Evolutionary conservation across 192 early-diverging fungal genomes (phyloP), one percentile per base, ranked within the genome.

Genomic region (Backusella tuberculispora): DNA sequence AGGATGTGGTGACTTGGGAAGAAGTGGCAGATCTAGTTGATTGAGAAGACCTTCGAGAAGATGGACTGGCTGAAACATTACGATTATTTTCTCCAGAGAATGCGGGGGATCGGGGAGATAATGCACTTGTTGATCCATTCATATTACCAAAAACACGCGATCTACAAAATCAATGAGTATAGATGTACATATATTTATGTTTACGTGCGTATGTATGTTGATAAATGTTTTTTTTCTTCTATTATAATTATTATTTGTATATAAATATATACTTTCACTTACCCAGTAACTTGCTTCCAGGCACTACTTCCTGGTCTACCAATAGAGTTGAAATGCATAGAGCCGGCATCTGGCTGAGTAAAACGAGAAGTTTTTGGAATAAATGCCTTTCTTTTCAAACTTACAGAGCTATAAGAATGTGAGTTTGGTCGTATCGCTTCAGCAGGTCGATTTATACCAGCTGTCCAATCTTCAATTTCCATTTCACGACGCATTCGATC

Each of bases 391-490:
- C 10, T 26, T 29, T 69, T 47, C 15, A 45, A 21, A 21, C 21
- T 29, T 26, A 42, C 6, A 14, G 73, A 71, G 37, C 45, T 70
- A 19, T 37, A 64, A 15, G 21, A 40, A 9, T 42, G 15, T n/a
- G 34, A 26, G 17, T 45, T 68, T 12, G 81, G 77, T 2, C 71
- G 77, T 5, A 76, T 79, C 1, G 78, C 74, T 37, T 70, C 79
- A 14, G 81, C 82, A 6, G 87, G 86, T 4, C 87, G 87, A 72
- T 90, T 86, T 73, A 91, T 94, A 70, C 85, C 87, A 29, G 91
- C 86, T 34, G 88, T 90, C 93, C 93, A 94, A 40, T 83, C 82
- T 78, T 94, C 93, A 37, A 94, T 93, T 76, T 90, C 90, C 14
- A 82, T 81, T 69, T 85, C 87, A 69, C 93, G 91, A 41, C 86